Evolutionary conservation across 179 eudicot species (phyloP), one percentile per base, ranked within the genome.

Genomic region (Patellifolia procumbens): DNA sequence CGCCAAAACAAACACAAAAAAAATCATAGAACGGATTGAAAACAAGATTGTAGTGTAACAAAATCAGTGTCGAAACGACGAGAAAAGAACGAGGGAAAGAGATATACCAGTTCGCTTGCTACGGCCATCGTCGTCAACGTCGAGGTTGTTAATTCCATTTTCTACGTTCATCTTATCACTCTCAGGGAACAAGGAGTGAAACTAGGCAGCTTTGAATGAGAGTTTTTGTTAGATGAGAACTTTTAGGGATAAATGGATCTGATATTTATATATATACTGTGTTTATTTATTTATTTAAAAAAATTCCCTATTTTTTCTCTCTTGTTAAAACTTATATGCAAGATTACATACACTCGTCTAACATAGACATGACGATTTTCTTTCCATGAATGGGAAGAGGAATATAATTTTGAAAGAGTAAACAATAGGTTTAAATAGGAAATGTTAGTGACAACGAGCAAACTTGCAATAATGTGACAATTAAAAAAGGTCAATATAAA

Each of bases 51-150:
- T n/a, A n/a, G n/a, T 60, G 46, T 1, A 24, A 53, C n/a, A 53
- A n/a, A n/a, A 1, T 19, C 20, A 2, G 6, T 6, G 20, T 19
- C n/a, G n/a, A 53, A 1, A 19, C n/a, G 26, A 53, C 6, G 58
- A 49, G n/a, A 42, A 13, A 68, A 19, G 4, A 26, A 37, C 15
- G 31, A 31, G 15, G 0, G 2, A 1, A 31, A 1, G 20, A 37
- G 11, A 56, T 6, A 74, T 3, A 82, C 85, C 85, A 17, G 43
- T 60, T 82, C 85, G 56, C 32, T 79, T 78, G 48, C 65, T 62
- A 12, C 11, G 29, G 49, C 82, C 85, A 29, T 82, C 85, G 24
- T 82, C 85, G 74, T 82, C 85, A 34, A 74, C 52, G 13, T 78
- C 79, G 42, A 56, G 11, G 16, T 48, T 22, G 34, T 75, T 56